Base-by-base conservation (phyloP, 176 grass and related monocot species). In the Tillandsia fasciculata region DNA sequence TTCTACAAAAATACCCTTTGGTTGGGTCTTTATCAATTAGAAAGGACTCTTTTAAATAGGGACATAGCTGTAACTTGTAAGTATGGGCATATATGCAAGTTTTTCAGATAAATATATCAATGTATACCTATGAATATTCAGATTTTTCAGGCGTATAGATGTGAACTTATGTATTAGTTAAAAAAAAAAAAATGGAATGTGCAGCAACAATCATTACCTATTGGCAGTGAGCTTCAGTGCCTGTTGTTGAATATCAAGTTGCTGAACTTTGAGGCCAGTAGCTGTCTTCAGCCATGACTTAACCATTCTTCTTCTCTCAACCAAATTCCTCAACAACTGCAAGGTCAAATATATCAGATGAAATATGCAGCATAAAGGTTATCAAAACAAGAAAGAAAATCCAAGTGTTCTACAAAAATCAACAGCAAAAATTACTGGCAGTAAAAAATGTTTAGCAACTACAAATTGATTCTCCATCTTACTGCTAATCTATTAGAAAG, bases 211-310 rank as follows among this genome's bases (percentile, higher is more conserved):
- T 59, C n/a, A 57, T 76, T 56, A 99, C 94, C 94, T 93, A 57
- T 99, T 93, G 67, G 94, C 94, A 70, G 90, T 99, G 56, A 99
- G 90, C 77, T 99, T 99, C 72, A 99, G 81, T 69, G 90, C 89
- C 82, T 92, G 94, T 12, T 99, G 94, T 80, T 93, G 86, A 74
- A 99, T 99, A 87, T 93, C 90, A 77, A 93, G 74, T 66, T 99
- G 94, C 78, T 99, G 86, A 65, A 69, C 80, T 90, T 89, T 87
- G 70, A 93, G 85, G 72, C 89, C 86, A 69, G 86, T 87, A 73
- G 94, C 84, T 67, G 90, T 93, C 77, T 93, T 99, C 49, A 92
- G 84, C 76, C 84, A 80, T 1, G 87, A 88, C 77, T 99, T 99
- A 28, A 99, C 94, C 86, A 83, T 85, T 79, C 89, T 90, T 93